Percentiles rank a stretch among this genome's conserved stretches.
These are phyloP conservation scores for Thraustochytrium sp. DNA, from an alignment of 352 stramenopile genomes.

Conservation along the genomic window DNA sequence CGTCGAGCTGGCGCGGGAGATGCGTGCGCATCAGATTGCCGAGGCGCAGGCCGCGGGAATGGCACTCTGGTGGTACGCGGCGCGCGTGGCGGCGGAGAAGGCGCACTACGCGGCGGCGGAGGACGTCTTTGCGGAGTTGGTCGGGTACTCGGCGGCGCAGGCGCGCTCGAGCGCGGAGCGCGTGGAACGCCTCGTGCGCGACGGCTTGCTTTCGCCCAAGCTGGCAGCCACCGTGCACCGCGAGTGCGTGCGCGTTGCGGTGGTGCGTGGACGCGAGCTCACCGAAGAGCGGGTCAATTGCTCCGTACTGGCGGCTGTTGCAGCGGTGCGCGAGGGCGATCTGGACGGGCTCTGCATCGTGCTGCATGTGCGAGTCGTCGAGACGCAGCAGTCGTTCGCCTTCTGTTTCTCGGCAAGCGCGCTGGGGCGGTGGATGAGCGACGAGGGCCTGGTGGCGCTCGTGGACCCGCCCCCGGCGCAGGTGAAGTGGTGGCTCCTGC, in stretches of 20 bases:
- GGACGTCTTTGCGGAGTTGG: slow-evolving; percentile 1
- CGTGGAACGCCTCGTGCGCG: neutral
- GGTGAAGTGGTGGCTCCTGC: slow-evolving; percentile 27
- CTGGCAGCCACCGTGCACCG: neutral
- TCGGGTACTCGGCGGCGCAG: neutral
- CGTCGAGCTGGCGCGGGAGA: neutral
- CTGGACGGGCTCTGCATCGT: neutral
- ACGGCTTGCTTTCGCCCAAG: neutral
- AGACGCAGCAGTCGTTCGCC: neutral
- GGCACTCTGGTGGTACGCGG: slow-evolving; percentile 33
- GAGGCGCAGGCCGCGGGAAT: neutral
- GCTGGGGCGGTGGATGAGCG: slow-evolving; percentile 1
- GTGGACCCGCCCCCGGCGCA: neutral
- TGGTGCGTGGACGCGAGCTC: neutral
- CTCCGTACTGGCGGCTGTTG: neutral
- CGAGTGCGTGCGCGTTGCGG: neutral
- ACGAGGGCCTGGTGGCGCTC: neutral
- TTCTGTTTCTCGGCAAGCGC: slow-evolving; percentile 9
- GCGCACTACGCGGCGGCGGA: neutral
- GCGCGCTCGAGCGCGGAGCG: neutral
- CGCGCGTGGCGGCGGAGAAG: neutral
- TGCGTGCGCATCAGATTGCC: neutral
- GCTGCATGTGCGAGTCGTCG: neutral
- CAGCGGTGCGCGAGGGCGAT: neutral
- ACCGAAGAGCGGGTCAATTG: neutral